These are phyloP conservation scores for Schizophyllum amplum DNA, from an alignment of 1,284 basidiomycete genomes.

Conservation along the genomic window DNA sequence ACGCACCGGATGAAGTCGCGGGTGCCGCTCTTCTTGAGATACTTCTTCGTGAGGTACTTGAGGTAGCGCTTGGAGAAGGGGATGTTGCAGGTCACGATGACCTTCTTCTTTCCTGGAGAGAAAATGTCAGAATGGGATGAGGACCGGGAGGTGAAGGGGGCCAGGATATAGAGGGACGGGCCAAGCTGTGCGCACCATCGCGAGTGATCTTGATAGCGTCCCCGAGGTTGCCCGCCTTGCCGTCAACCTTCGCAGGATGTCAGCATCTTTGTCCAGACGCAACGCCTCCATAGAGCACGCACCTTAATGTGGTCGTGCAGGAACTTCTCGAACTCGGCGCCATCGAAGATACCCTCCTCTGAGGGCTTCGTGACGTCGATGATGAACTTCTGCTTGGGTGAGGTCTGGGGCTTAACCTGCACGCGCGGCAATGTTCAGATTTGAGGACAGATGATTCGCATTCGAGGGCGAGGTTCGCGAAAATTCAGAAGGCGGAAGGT, in stretches of 20 bases:
- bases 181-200: constrained; percentile 51
- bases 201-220: constrained; percentile 77
- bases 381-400: constrained; percentile 84
- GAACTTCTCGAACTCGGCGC: constrained; percentile 88
- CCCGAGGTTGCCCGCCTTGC: constrained; percentile 79
- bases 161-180: no score
- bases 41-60: constrained; percentile 94
- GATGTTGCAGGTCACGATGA: constrained; percentile 76
- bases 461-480: constrained; percentile 58
- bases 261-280: no score
- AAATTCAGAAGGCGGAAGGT: no score
- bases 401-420: constrained; percentile 21
- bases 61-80: constrained; percentile 90
- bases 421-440: constrained; percentile 17
- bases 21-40: constrained; percentile 84
- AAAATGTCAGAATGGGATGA: neutral
- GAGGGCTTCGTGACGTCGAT: constrained; percentile 95
- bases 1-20: constrained; percentile 43
- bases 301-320: constrained; percentile 88
- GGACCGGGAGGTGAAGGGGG: no score
- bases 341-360: constrained; percentile 85
- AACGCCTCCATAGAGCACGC: no score
- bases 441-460: no score
- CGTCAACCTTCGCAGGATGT: constrained; percentile 35
- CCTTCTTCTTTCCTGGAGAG: constrained; percentile 55